Percentiles rank a stretch among this genome's conserved stretches.
Conservation (phyloP, 257 asterid species). For the Solanum neorickii region DNA sequence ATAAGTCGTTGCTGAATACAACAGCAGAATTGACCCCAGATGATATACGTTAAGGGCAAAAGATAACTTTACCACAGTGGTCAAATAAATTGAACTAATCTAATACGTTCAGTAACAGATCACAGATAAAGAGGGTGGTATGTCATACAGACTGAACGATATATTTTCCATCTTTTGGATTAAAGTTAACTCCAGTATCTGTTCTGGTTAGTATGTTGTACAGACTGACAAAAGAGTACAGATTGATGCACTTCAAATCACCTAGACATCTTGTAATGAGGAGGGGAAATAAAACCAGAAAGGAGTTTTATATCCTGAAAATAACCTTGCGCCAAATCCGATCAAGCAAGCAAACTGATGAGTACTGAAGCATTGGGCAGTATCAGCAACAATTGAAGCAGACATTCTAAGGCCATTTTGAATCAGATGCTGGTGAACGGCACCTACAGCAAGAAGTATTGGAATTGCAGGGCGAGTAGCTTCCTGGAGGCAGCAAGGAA, state of each 20-base stretch:
- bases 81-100: not conserved
- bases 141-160: not conserved
- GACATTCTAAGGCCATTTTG: conserved; percentile 96
- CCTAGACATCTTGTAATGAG: not conserved
- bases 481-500: conserved; percentile 38
- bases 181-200: not conserved
- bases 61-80: not conserved
- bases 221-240: not conserved
- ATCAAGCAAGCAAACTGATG: conserved; percentile 99
- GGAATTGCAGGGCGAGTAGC: conserved; percentile 98
- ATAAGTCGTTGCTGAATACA: not conserved
- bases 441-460: conserved; percentile 95
- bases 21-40: not conserved
- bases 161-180: not conserved
- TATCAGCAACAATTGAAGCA: conserved; percentile 96
- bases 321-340: conserved; percentile 98
- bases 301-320: not conserved
- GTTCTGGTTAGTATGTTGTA: not conserved
- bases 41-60: not conserved
- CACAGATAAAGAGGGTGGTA: not conserved
- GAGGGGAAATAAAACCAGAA: not conserved
- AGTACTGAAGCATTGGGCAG: conserved; percentile 99
- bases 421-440: conserved; percentile 97
- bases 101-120: not conserved
- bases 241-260: not conserved